Conservation (phyloP, 352 stramenopile species). For the Globisporangium echinulatum region DNA sequence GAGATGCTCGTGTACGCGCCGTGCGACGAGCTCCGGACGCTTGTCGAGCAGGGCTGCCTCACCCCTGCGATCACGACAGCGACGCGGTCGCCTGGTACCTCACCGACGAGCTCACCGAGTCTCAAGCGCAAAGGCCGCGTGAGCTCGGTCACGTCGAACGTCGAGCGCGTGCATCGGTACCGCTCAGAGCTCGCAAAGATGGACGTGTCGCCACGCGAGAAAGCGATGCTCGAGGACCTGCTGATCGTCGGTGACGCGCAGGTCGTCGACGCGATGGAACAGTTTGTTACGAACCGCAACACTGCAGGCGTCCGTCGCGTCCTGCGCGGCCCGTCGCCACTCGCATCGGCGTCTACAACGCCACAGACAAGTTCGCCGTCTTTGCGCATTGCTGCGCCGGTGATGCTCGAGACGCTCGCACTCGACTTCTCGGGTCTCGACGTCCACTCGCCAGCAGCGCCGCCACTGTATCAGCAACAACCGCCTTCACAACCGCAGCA, state of each 20-base stretch:
- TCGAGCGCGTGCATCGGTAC: conserved; percentile 64
- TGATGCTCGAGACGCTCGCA: conserved; percentile 42
- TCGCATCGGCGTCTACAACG: background rate
- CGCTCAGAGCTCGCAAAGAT: conserved; percentile 57
- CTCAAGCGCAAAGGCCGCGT: conserved; percentile 70
- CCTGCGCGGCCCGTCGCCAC: conserved; percentile 27
- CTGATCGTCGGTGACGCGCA: conserved; percentile 67
- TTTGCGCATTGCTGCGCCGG: background rate
- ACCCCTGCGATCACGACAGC: conserved; percentile 34
- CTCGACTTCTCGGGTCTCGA: conserved; percentile 48
- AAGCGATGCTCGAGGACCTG: conserved; percentile 59
- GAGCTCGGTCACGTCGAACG: conserved; percentile 61
- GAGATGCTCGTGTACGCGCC: conserved; percentile 68
- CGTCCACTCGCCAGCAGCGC: conserved; percentile 30
- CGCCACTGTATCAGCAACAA: conserved; percentile 16
- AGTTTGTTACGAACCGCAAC: conserved; percentile 60
- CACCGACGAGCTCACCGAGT: conserved; percentile 38
- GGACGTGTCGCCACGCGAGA: conserved; percentile 58
- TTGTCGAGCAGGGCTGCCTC: conserved; percentile 68
- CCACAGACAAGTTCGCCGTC: background rate
- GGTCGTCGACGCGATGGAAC: conserved; percentile 73
- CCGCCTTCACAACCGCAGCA: conserved; percentile 20
- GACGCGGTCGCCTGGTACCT: conserved; percentile 9
- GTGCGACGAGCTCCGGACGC: conserved; percentile 61
- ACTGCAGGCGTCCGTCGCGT: conserved; percentile 38